Evolutionary conservation across 2,329 filamentous ascomycete genomes (phyloP), one percentile per base, ranked within the genome.

Genomic region (Botrytis deweyae): DNA sequence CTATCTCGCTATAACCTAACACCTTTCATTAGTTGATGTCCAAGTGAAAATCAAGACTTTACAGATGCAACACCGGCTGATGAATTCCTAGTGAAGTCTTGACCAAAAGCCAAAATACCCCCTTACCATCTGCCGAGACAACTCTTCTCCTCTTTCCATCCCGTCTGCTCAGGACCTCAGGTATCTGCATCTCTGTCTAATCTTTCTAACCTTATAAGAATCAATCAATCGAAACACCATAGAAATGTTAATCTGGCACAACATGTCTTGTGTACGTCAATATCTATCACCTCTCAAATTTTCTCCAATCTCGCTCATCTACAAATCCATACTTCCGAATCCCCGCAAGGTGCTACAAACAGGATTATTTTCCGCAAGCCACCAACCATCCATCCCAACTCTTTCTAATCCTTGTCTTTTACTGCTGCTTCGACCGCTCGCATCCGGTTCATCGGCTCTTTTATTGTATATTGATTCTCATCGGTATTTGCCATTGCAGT

Each of bases 261-360:
- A 16, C 49, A 42, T 55, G 36, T 29, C 29, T 68, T 16, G 65
- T 68, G 65, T 58, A 29, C 25, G 8, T 29, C n/a, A 58, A 68
- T 58, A 68, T 68, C 49, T 68, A 42, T 68, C 66, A 68, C 36
- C 36, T 68, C 36, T 68, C 49, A 22, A 68, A 58, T 58, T 68
- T 36, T 58, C 49, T 42, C 25, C 66, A 40, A 58, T 68, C 49
- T 68, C 36, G 25, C 49, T 58, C 49, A 68, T 68, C 49, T 68
- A 42, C 65, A 58, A 42, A 68, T 68, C 49, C 36, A 40, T 40
- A 55, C 5, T 9, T 38, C 49, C 38, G 49, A 42, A 58, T 68
- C 49, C 49, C 49, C n/a, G 66, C 20, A 16, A 42, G 0, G 18
- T 68, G 36, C 66, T 22, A 42, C 16, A 58, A 68, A 58, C 49